Evolutionary conservation across 768 basidiomycete genomes (phyloP), one percentile per base, ranked within the genome.

Genomic region (Collybia mongolica): DNA sequence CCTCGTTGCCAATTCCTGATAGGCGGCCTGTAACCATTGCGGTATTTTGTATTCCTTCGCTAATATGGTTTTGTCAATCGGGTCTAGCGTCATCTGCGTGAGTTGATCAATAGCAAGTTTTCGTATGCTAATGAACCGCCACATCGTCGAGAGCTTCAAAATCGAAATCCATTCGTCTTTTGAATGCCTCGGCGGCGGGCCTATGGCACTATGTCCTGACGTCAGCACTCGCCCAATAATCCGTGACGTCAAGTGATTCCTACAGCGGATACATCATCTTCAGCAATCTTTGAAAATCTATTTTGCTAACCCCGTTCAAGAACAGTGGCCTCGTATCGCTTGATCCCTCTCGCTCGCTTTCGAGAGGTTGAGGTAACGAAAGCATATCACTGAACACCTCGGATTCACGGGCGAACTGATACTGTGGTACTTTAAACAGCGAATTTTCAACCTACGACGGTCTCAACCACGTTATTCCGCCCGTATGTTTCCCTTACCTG

Each of bases 101-200:
- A 73, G 52, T 1, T 56, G 47, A 15, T 61, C 17, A 26, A 67
- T 54, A 12, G 69, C 68, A 29, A 57, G 35, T 14, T 57, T 41
- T 37, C 62, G 52, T 24, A 69, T 22, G 7, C 47, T 18, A 2
- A 57, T 29, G 15, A 63, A 65, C 19, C 60, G 54, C 65, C 72
- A 74, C 58, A 63, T 59, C 11, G 39, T 60, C 8, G 69, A 49
- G n/a, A 72, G 38, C 46, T 66, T 66, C 20, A 66, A 42, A 36
- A 70, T 63, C 0, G 63, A 54, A 20, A 63, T 56, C 72, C 72
- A 73, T 44, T 56, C 54, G 14, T 12, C 28, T n/a, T 23, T 29
- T 17, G 11, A 28, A 19, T 22, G 46, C 11, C 15, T 36, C 17
- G 24, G 43, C 42, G 39, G 41, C 28, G 23, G 22, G 38, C 36